Conservation (phyloP, 768 basidiomycete species). For the Serendipita vermifera region DNA sequence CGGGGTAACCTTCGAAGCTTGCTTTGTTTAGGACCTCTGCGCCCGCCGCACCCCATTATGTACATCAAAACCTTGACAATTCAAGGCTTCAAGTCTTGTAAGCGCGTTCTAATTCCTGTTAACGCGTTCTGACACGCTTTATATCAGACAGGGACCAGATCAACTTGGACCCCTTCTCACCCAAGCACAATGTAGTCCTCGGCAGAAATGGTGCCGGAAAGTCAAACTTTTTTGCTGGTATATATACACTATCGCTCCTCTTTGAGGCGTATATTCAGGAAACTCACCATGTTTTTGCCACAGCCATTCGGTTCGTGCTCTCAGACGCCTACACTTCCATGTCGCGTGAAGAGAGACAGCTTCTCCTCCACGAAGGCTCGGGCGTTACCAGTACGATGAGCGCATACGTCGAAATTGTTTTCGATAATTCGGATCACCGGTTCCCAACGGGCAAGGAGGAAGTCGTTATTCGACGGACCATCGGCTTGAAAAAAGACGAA, state of each 20-base stretch:
- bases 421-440: conserved; percentile 87
- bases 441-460: conserved; percentile 88
- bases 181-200: conserved; percentile 90
- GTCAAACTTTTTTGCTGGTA: conserved; percentile 95
- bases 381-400: conserved; percentile 78
- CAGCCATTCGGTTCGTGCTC: conserved; percentile 93
- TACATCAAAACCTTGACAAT: conserved; percentile 76
- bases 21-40: not conserved
- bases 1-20: too few species aligned
- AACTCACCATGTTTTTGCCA: not conserved
- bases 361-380: conserved; percentile 88
- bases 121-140: conserved; percentile 12
- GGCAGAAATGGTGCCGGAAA: conserved; percentile 97
- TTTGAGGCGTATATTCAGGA: not conserved
- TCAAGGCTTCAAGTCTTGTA: conserved; percentile 97
- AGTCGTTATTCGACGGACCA: conserved; percentile 80
- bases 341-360: conserved; percentile 82
- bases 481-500: conserved; percentile 97
- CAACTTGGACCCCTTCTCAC: conserved; percentile 87
- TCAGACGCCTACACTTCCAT: conserved; percentile 97
- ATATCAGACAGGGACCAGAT: conserved; percentile 68
- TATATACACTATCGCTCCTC: conserved; percentile 18
- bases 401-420: conserved; percentile 93
- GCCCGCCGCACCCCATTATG: conserved; percentile 11
- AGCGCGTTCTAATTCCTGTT: conserved; percentile 18